A percentile compares a stretch with the other conserved stretches of the same genome.
Conservation (phyloP, 345 rosid species). For the Aquilaria malaccensis region DNA sequence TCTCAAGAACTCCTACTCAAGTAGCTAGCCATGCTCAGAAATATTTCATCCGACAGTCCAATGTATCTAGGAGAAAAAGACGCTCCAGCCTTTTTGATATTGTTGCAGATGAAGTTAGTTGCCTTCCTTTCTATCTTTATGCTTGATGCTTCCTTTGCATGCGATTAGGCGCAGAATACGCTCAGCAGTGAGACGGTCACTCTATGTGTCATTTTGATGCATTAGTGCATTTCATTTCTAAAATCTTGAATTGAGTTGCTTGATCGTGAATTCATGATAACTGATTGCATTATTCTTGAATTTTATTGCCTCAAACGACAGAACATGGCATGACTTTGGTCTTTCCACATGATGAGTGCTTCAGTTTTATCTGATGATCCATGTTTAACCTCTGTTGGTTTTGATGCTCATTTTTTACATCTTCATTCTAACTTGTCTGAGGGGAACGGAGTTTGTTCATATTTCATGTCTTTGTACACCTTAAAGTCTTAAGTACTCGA, state of each 20-base stretch:
- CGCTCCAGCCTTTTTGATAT: conserved; percentile 98
- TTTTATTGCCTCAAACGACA: too few relatives aligned
- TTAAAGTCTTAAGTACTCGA: too few relatives aligned
- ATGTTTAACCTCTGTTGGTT: too few relatives aligned
- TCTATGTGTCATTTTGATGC: not conserved
- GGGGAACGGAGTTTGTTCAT: too few relatives aligned
- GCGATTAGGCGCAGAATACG: too few relatives aligned
- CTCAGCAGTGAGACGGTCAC: too few relatives aligned
- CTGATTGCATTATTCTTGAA: not conserved
- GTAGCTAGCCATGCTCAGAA: conserved; percentile 99
- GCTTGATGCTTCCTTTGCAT: conserved; percentile 1
- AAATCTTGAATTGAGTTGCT: not conserved
- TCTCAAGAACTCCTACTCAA: conserved; percentile 93
- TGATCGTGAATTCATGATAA: not conserved
- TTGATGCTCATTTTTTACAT: too few relatives aligned
- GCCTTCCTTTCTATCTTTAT: not conserved
- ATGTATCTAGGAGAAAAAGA: conserved; percentile 78
- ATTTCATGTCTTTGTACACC: too few relatives aligned
- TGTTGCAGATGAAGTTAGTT: conserved; percentile 74
- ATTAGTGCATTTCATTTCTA: not conserved
- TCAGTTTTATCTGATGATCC: too few relatives aligned
- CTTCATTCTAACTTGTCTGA: too few relatives aligned
- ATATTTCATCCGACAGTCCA: conserved; percentile 83
- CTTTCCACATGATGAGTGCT: too few relatives aligned
- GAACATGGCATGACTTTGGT: too few relatives aligned